Base-by-base conservation (phyloP, 495 filamentous ascomycete species). In the Eremomyces bilateralis region DNA sequence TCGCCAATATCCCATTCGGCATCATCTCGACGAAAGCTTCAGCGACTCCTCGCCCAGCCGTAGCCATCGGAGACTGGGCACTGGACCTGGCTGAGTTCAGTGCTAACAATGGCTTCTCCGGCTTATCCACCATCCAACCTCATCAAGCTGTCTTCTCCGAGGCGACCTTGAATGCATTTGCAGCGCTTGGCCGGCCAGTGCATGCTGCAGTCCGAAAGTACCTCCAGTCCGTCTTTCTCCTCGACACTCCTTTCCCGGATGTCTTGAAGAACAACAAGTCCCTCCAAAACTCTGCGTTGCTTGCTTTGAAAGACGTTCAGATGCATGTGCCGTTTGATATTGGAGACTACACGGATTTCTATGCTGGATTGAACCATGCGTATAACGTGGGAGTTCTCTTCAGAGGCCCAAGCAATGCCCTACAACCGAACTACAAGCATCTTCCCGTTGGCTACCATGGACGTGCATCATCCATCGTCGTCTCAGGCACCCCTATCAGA, bases 341-440 rank as follows among this genome's bases (percentile, higher is more conserved):
- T 36, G 78, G 80, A n/a, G 82, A 94, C 51, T 95, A 95, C 55
- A 90, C 85, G 10, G 85, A 95, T 56, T 95, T 95, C 60, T 95
- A 81, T 56, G 85, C 77, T n/a, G 85, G 85, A 18, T 55, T 73
- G 34, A 73, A 92, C 48, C 85, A 95, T 55, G 85, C 85, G 25
- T 76, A 70, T 58, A 76, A 78, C 36, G 64, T 76, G n/a, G 75
- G 80, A 1, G 62, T 64, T 16, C 58, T 94, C 34, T 88, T 93
- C 60, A 73, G 84, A n/a, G 82, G 81, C 0, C 64, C 70, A 0
- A 62, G 71, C 21, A 76, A 80, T 40, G 80, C 82, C 0, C 59
- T 95, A 13, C 80, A 90, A 53, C 72, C 76, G 17, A 95, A 93
- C 52, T 95, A 94, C 57, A 78, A 62, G 39, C 79, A 91, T 42